Evolutionary conservation across 2,329 filamentous ascomycete species (phyloP).

Genomic region (Colletotrichum costaricense): DNA sequence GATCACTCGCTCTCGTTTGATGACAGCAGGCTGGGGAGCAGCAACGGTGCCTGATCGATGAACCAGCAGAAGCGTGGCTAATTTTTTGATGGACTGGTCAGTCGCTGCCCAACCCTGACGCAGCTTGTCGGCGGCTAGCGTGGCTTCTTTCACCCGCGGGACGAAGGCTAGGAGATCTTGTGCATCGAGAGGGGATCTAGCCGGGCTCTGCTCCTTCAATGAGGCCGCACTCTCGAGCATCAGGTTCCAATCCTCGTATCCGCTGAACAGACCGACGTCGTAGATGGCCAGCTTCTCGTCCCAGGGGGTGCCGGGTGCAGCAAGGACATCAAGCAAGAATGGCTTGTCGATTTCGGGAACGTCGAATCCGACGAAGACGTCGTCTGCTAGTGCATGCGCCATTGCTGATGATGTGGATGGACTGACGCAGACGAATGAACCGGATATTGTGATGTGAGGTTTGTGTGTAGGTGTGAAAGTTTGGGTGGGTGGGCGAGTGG

Average conservation of each 20-base stretch:
- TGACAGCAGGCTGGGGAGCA: not conserved
- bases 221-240: conserved; percentile 48
- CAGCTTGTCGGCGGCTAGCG: conserved; percentile 17
- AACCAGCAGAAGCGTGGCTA: conserved; percentile 19
- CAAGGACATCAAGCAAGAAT: conserved; percentile 46
- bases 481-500: not conserved
- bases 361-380: conserved; percentile 45
- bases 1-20: conserved; percentile 2
- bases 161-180: conserved; percentile 48
- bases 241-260: conserved; percentile 48
- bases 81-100: conserved; percentile 41
- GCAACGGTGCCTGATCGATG: conserved; percentile 17
- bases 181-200: conserved; percentile 42
- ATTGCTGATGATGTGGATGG: conserved; percentile 22
- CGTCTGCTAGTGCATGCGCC: conserved; percentile 21
- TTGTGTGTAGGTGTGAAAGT: not conserved
- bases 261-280: conserved; percentile 45
- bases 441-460: not conserved
- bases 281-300: conserved; percentile 43
- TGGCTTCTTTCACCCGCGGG: conserved; percentile 39
- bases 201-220: conserved; percentile 37
- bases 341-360: conserved; percentile 43
- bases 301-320: conserved; percentile 39
- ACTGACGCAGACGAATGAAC: not conserved
- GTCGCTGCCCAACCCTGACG: conserved; percentile 47